Base-by-base conservation (phyloP, 176 grass and related monocot species). In the Carex scoparia region DNA sequence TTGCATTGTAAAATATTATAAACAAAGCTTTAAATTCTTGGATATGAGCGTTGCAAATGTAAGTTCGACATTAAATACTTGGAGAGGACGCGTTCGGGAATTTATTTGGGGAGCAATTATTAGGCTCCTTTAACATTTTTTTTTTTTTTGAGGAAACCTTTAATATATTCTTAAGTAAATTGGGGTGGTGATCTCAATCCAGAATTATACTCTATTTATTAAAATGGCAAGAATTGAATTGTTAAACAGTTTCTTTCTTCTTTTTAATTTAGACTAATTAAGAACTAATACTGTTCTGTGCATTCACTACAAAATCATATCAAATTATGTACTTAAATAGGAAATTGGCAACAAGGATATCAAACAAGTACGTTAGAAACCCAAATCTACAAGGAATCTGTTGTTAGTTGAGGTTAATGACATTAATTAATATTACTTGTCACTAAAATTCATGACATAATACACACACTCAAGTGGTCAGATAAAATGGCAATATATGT, bases 341-440 rank as follows among this genome's bases (percentile, higher is more conserved):
- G 9, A 49, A 49, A 0, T 10, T 49, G 46, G 46, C 46, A 86
- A 80, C 10, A 82, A 46, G 6, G 7, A 19, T 46, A 18, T 40
- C 4, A 67, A 6, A 0, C 67, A 1, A 42, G 2, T 13, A 81
- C 48, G 79, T 92, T 87, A 87, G 85, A 92, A 82, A 91, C 54
- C 85, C 79, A 89, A 84, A 70, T 88, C 79, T 69, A 14, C 57
- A 89, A 91, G 93, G 35, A 91, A 92, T 76, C 68, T 30, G 86
- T 86, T 72, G 84, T 91, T 79, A 89, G 68, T 84, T 91, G 85
- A 82, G 82, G 55, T 85, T 81, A 66, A 76, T 80, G 68, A 19
- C 71, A 69, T 69, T 65, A 65, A 83, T 37, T 84, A 75, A 68
- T 80, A 68, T 84, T 16, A 71, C 70, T 70, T 74, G 68, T 81